Evolutionary conservation across 441 rosid genomes (phyloP), one percentile per base, ranked within the genome.

Genomic region (Breynia disticha): DNA sequence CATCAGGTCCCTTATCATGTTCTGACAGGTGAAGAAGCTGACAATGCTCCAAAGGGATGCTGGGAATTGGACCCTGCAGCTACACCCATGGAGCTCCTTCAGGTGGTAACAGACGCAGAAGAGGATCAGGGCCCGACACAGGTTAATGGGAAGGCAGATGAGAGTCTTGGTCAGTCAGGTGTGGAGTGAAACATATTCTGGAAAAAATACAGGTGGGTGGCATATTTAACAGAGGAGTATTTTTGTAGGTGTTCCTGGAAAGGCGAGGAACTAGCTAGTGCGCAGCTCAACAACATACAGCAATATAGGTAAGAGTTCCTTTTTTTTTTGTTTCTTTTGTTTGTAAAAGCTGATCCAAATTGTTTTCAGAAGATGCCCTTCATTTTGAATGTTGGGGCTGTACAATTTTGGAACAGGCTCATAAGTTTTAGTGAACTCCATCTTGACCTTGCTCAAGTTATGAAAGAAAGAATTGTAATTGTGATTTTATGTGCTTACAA

Each of bases 21-120:
- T 67, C 96, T 94, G 35, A 83, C 86, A 0, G 96, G 96, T 17
- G 64, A 74, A 52, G 97, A 94, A 76, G 95, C 81, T 56, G 72
- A 49, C 0, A 73, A 82, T 28, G 86, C 83, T 54, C 87, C 82
- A 6, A 61, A 46, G 39, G 99, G 96, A 54, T 83, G 67, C 60
- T 63, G 79, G 63, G 99, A 94, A 53, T 74, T 90, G 46, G 99
- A 94, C 73, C 96, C 97, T 0, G 97, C 99, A n/a, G 99, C 99
- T 46, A 79, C 80, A 19, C 87, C 95, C 1, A 46, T 72, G 53
- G 99, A 83, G 15, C 80, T 87, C 17, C 79, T 74, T 52, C 72
- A 65, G 50, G 73, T 72, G 19, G 55, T 58, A 17, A 18, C 32
- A 32, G 82, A 77, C 66, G 71, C 32, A 58, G 21, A 64, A 48